Base-by-base conservation (phyloP, 2,329 filamentous ascomycete species). In the Neobulgaria alba region DNA sequence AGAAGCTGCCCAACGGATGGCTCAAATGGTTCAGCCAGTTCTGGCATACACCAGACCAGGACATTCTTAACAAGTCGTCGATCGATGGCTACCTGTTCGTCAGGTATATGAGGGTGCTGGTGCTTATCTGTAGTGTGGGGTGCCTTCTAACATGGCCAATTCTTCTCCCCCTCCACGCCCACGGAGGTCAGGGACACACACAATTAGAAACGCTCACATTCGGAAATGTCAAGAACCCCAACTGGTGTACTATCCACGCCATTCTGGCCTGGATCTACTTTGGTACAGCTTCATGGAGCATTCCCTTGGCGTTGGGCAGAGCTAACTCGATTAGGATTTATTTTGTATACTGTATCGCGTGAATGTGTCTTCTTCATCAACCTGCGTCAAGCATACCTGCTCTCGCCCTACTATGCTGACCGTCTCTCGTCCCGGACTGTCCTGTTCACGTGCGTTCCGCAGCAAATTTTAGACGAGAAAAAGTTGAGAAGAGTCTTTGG, bases 311-410 rank as follows among this genome's bases (percentile, higher is more conserved):
- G 10, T 19, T 1, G 12, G 10, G 1, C 23, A 12, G 7, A 7
- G 30, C 43, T 57, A 36, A 54, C 29, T 19, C 8, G 5, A 9
- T 19, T 20, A 58, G 57, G 64, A 29, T 82, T 82, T 54, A 67
- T 84, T 41, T 72, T 83, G 58, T 81, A 76, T 59, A 76, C 77
- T 54, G 69, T 84, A 35, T 78, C 77, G 14, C 67, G 79, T 36
- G 79, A 84, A 59, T 71, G 69, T 52, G 71, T 84, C 39, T 84
- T 73, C 66, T 80, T 77, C 54, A 79, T 83, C 61, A 82, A 80
- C 48, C 58, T 84, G 39, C 74, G 79, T 41, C 79, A 84, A 62
- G 79, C 79, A 0, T 83, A 82, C 60, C 69, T 79, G 19, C 64
- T 81, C 41, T 78, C 77, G 3, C 78, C 77, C n/a, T 63, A 75